These are phyloP conservation scores for Fusarium dimerum DNA, from an alignment of 2,329 filamentous ascomycete genomes.

Conservation along the genomic window DNA sequence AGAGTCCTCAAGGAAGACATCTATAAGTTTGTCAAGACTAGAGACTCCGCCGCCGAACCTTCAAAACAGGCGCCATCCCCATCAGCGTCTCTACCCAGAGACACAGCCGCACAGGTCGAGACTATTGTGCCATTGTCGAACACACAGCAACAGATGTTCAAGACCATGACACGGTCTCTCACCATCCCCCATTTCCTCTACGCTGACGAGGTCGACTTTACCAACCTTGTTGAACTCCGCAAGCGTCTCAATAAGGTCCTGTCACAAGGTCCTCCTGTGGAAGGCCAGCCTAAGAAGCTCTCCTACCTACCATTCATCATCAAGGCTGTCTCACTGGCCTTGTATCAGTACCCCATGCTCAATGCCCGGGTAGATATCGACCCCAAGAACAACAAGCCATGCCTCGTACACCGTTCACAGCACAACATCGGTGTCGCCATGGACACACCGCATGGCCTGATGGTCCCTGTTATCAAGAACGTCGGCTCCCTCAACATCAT, in stretches of 20 bases:
- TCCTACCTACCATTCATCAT: conserved; percentile 94
- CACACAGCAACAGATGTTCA: conserved; percentile 93
- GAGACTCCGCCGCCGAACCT: conserved; percentile 40
- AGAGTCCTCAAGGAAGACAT: conserved; percentile 93
- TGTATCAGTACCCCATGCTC: conserved; percentile 80
- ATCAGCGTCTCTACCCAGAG: conserved; percentile 15
- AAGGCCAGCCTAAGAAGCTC: conserved; percentile 60
- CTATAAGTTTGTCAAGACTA: conserved; percentile 63
- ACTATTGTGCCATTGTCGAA: conserved; percentile 69
- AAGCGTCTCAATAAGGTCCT: conserved; percentile 71
- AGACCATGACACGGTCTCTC: conserved; percentile 90
- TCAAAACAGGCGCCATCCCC: conserved; percentile 24
- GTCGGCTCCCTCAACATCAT: conserved; percentile 76
- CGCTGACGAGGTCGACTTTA: conserved; percentile 85
- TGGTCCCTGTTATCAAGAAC: conserved; percentile 90
- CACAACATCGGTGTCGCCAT: conserved; percentile 97
- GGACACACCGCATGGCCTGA: conserved; percentile 83
- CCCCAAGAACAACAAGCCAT: conserved; percentile 62
- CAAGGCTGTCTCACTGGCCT: conserved; percentile 87
- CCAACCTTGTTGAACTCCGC: conserved; percentile 71
- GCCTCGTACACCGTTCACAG: conserved; percentile 73
- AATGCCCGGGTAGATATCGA: conserved; percentile 79
- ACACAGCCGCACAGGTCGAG: conserved; percentile 61
- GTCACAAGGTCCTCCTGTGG: conserved; percentile 45
- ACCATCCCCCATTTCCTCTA: conserved; percentile 95